Conservation (phyloP, 768 basidiomycete species). For the Epithele typhae region DNA sequence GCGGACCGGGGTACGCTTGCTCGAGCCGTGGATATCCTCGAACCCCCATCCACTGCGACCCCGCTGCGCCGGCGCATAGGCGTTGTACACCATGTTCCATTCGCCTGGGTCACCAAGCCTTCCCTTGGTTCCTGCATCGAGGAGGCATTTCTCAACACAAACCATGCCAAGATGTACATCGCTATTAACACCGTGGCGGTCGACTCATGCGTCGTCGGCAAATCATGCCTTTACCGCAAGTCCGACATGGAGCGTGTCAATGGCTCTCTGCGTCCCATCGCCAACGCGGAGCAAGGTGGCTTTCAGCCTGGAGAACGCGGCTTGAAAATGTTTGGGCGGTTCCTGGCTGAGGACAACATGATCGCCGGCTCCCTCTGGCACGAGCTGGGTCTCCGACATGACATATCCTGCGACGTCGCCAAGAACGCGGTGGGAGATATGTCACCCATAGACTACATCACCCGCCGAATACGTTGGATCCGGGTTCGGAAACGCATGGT, state of each 20-base stretch:
- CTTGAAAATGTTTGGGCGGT: slow-evolving; percentile 78
- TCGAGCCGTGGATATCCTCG: slow-evolving; percentile 78
- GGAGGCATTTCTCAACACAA: slow-evolving; percentile 93
- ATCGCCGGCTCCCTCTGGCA: slow-evolving; percentile 92
- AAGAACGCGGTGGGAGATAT: slow-evolving; percentile 88
- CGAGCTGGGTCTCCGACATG: slow-evolving; percentile 82
- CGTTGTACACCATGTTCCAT: slow-evolving; percentile 94
- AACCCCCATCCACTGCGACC: slow-evolving; percentile 34
- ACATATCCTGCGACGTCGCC: slow-evolving; percentile 87
- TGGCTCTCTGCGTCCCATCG: slow-evolving; percentile 52
- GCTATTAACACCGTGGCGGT: slow-evolving; percentile 86
- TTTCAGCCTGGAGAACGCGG: slow-evolving; percentile 40
- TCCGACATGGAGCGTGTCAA: slow-evolving; percentile 80
- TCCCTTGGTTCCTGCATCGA: slow-evolving; percentile 81
- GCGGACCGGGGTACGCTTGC: slow-evolving; percentile 75
- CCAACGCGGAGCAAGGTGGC: slow-evolving; percentile 17
- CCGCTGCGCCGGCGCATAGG: slow-evolving; percentile 51
- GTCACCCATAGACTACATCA: slow-evolving; percentile 78
- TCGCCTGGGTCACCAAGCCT: slow-evolving; percentile 69
- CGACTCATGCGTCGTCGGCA: slow-evolving; percentile 96
- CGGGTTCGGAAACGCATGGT: slow-evolving; percentile 96
- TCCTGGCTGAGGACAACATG: slow-evolving; percentile 98
- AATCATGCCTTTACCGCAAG: slow-evolving; percentile 90
- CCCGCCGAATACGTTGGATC: slow-evolving; percentile 93
- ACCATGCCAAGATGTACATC: slow-evolving; percentile 97